Conservation (phyloP, 2,329 filamentous ascomycete species). For the Grosmannia huntii region DNA sequence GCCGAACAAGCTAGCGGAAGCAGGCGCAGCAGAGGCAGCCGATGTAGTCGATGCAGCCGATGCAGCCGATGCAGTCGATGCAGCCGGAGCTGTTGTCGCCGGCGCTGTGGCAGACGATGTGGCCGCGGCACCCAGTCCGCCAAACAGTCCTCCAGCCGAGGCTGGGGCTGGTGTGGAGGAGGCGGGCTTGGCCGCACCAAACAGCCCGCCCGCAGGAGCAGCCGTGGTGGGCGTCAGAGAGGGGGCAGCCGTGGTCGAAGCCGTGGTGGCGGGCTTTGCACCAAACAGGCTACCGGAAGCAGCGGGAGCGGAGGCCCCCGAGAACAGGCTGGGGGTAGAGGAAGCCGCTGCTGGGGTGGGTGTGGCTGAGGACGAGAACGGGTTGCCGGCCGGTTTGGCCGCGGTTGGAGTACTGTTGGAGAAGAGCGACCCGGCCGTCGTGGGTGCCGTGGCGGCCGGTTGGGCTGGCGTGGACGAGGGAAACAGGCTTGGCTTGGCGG, state of each 20-base stretch:
- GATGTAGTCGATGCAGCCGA: background rate
- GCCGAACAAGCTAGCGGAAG: background rate
- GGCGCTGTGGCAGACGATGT: background rate
- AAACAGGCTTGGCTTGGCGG: background rate
- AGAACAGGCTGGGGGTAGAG: background rate
- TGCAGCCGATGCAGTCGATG: background rate
- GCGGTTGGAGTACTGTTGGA: background rate
- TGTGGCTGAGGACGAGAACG: background rate
- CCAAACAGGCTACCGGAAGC: background rate
- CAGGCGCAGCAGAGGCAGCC: background rate
- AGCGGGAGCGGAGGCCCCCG: background rate
- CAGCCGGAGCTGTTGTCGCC: background rate
- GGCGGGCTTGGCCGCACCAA: background rate
- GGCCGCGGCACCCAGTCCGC: background rate
- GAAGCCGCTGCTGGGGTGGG: background rate
- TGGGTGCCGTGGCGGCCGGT: background rate
- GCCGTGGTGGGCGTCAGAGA: background rate
- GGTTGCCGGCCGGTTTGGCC: background rate
- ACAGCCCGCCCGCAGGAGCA: conserved; percentile 14
- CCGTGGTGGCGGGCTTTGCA: conserved; percentile 14
- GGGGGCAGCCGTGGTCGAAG: conserved; percentile 11
- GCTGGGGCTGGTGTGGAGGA: background rate
- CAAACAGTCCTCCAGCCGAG: background rate
- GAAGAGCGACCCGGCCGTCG: background rate
- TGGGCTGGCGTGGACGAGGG: background rate